These are phyloP conservation scores for Termitomyces sp. DNA, from an alignment of 768 basidiomycete species.

Conservation along the genomic window DNA sequence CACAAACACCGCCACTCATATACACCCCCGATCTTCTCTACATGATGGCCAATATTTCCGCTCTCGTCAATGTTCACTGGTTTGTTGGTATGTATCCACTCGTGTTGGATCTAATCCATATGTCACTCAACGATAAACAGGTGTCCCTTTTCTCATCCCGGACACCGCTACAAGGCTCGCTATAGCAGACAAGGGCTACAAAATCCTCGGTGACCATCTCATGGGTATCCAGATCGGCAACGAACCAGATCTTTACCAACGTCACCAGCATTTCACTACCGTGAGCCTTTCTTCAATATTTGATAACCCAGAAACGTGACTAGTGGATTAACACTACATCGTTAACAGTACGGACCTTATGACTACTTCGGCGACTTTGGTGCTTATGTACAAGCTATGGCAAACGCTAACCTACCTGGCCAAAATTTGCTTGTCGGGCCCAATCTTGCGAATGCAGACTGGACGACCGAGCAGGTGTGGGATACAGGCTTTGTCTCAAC, in stretches of 20 bases:
- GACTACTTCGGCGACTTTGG: conserved; percentile 58
- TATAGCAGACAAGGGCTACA: conserved; percentile 58
- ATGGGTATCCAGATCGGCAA: conserved; percentile 73
- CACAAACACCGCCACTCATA: conserved; percentile 64
- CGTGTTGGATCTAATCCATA: background rate
- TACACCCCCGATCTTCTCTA: conserved; percentile 68
- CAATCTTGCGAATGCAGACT: conserved; percentile 43
- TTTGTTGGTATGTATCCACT: conserved; percentile 40
- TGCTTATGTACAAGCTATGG: conserved; percentile 22
- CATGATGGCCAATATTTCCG: conserved; percentile 61
- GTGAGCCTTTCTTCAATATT: conserved; percentile 12
- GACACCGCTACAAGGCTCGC: conserved; percentile 49
- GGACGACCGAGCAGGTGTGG: conserved; percentile 52
- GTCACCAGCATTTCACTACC: conserved; percentile 33
- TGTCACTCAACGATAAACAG: conserved; percentile 5
- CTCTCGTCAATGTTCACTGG: conserved; percentile 63
- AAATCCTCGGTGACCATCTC: conserved; percentile 64
- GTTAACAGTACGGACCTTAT: conserved; percentile 30
- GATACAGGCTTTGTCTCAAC: conserved; percentile 48
- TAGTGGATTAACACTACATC: background rate
- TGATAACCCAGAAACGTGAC: no score
- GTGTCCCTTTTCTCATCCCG: conserved; percentile 56
- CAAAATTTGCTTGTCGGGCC: conserved; percentile 57
- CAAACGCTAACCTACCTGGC: conserved; percentile 30
- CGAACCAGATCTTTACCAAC: conserved; percentile 54